phyloP scores from a whole-genome alignment of 1,284 basidiomycete genomes.

The Cutaneotrichosporon spelunceum region DNA sequence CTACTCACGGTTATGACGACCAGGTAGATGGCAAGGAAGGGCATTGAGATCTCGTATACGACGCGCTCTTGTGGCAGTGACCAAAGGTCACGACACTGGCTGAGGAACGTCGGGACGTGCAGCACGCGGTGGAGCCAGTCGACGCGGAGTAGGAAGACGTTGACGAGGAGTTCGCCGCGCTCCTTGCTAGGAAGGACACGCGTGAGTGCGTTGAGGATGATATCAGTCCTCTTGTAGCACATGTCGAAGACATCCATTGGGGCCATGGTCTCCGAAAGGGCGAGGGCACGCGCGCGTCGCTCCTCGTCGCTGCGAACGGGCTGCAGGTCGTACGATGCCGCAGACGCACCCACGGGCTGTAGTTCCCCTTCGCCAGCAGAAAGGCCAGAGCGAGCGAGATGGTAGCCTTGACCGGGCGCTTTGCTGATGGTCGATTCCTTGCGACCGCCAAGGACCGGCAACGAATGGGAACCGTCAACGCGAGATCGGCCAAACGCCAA shows the following conservation, averaged over 20 bases:
- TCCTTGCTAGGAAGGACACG: conserved; percentile 45
- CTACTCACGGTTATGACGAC: conserved; percentile 46
- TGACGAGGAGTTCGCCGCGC: conserved; percentile 47
- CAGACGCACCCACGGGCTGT: neutral
- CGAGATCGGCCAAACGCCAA: conserved; percentile 50
- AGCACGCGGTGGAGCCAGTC: conserved; percentile 53
- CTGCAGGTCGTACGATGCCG: conserved; percentile 3
- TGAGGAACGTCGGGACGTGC: conserved; percentile 49
- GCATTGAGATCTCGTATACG: conserved; percentile 47
- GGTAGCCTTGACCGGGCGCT: conserved; percentile 43
- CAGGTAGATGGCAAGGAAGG: conserved; percentile 49
- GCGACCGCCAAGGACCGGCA: conserved; percentile 38
- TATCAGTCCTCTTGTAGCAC: conserved; percentile 45
- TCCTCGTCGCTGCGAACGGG: conserved; percentile 29
- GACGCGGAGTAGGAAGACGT: conserved; percentile 47
- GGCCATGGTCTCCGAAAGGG: conserved; percentile 43
- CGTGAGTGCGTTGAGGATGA: conserved; percentile 45
- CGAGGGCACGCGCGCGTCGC: conserved; percentile 31
- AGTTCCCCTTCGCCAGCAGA: conserved; percentile 15
- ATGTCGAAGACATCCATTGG: conserved; percentile 48
- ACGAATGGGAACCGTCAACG: conserved; percentile 39
- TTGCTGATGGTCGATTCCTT: conserved; percentile 30
- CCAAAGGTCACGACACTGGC: conserved; percentile 51
- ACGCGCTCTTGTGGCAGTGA: conserved; percentile 42
- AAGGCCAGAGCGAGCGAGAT: conserved; percentile 30